Evolutionary conservation across 176 grass and related monocot species (phyloP), one percentile per base, ranked within the genome.

Genomic region (Musa itinerans): DNA sequence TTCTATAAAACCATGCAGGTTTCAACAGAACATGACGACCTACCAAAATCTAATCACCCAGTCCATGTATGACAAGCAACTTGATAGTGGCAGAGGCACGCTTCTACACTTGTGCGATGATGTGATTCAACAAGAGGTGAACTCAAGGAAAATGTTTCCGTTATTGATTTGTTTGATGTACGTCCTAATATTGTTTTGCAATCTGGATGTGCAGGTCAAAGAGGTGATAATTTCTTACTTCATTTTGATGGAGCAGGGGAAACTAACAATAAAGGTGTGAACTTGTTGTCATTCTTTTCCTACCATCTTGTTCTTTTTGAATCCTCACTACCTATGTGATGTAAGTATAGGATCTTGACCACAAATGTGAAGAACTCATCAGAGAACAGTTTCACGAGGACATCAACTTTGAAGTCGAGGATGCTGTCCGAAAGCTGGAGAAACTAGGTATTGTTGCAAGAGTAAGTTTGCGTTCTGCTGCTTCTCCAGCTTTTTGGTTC

Each of bases 61-160:
- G 71, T 91, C 95, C 52, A 91, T 99, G 95, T 91, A 99, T 84
- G 90, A 99, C 55, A 99, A 99, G 66, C 95, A 98, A 73, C 88
- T 98, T 73, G 95, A 98, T 26, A 98, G 95, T 84, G 95, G 95
- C 8, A 91, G 74, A 80, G 95, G 90, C 78, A 99, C 95, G 50
- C 90, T 94, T 79, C 90, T 93, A 19, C 95, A 91, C 66, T 79
- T 96, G 58, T 99, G 95, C 53, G 90, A 99, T 77, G 86, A 99
- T 81, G 86, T 99, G 77, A 99, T 99, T 75, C 88, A 99, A 82
- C 95, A 99, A 78, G 90, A 99, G 86, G 95, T 99, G 87, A 67
- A 84, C 48, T 54, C 16, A 19, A 16, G 16, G 10, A 14, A 2
- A 24, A 54, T 54, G 10, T 55, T 69, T 69, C 14, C 51, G 1